phyloP scores from a whole-genome alignment of 225 moss, liverwort and hornwort species.

The Bryum argenteum region DNA sequence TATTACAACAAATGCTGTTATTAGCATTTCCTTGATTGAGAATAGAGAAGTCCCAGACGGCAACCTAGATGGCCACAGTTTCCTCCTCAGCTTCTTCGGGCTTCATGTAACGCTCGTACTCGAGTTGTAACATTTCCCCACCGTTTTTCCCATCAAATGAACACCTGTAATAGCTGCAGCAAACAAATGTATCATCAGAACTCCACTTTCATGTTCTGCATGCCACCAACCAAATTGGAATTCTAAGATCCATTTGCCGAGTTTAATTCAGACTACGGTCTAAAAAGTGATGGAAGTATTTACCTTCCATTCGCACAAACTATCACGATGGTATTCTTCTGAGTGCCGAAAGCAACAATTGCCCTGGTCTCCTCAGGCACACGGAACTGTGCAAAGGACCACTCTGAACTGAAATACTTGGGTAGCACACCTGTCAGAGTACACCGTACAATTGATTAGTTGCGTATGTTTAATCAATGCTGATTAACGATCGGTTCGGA shows the following conservation, averaged over 20 bases:
- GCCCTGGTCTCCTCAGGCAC: constrained; percentile 89
- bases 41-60: constrained; percentile 6
- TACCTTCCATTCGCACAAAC: constrained; percentile 74
- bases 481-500: too few relatives aligned
- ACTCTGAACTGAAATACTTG: constrained; percentile 97
- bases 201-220: neutral
- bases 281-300: neutral
- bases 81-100: constrained; percentile 69
- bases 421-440: constrained; percentile 76
- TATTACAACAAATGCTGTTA: neutral
- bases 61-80: constrained; percentile 45
- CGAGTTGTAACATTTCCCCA: constrained; percentile 88
- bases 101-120: constrained; percentile 87
- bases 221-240: too few relatives aligned
- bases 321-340: constrained; percentile 82
- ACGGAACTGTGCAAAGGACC: constrained; percentile 93
- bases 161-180: constrained; percentile 87
- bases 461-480: neutral
- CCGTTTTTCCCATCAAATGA: constrained; percentile 80
- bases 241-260: neutral
- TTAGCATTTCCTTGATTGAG: constrained; percentile 19
- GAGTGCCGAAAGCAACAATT: constrained; percentile 89
- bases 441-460: neutral
- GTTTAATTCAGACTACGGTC: neutral
- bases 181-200: constrained; percentile 1